Evolutionary conservation across 805 yeast species (phyloP).

Genomic region (Candida bentonensis): DNA sequence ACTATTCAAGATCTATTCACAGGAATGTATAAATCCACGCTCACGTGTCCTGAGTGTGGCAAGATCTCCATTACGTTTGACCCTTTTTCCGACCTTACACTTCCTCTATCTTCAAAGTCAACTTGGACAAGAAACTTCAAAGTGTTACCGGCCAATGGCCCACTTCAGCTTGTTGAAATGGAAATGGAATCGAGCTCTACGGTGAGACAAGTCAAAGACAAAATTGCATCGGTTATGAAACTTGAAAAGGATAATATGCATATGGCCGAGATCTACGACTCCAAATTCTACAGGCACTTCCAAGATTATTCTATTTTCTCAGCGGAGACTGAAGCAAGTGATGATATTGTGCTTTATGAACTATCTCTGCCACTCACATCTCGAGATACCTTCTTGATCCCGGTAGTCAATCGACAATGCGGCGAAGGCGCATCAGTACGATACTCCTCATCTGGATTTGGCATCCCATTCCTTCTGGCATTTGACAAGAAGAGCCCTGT

Average conservation of each 20-base stretch:
- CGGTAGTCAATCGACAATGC: not conserved
- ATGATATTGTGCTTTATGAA: slow-evolving; percentile 55
- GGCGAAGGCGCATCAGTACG: not conserved
- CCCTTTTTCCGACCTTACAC: slow-evolving; percentile 79
- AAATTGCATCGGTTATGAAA: slow-evolving; percentile 35
- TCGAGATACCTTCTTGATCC: not conserved
- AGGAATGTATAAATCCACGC: slow-evolving; percentile 80
- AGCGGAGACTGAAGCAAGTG: slow-evolving; percentile 50
- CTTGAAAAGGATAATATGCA: slow-evolving; percentile 27
- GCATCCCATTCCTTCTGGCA: not conserved
- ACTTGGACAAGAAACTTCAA: slow-evolving; percentile 56
- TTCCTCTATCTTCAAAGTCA: slow-evolving; percentile 71
- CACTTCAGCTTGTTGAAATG: slow-evolving; percentile 44
- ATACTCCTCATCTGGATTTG: not conserved
- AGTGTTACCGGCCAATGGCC: slow-evolving; percentile 44
- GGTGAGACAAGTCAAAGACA: slow-evolving; percentile 45
- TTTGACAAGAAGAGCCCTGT: not conserved
- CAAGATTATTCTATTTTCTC: slow-evolving; percentile 44
- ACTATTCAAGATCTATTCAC: slow-evolving; percentile 74
- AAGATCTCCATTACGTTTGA: slow-evolving; percentile 81
- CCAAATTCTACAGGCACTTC: slow-evolving; percentile 55
- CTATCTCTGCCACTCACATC: slow-evolving; percentile 7
- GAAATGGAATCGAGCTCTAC: slow-evolving; percentile 57
- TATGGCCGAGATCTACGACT: slow-evolving; percentile 50
- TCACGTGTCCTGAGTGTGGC: slow-evolving; percentile 73